Conservation (phyloP, 23 red algal genomes). For the Gracilaria caudata region DNA sequence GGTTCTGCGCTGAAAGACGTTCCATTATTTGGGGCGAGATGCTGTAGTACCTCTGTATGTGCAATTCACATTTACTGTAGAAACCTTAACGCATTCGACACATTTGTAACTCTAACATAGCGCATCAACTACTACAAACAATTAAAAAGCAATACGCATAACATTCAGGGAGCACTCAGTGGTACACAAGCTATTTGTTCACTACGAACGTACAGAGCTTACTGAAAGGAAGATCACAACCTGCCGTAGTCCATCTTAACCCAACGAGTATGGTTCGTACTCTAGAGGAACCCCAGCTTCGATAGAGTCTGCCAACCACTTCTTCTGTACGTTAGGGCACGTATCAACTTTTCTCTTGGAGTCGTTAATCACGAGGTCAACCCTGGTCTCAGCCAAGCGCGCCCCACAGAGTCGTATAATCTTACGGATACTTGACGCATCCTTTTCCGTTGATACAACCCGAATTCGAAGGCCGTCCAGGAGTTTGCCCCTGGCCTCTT, state of each 20-base stretch:
- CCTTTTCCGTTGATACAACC: conserved; percentile 41
- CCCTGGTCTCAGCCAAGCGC: conserved; percentile 52
- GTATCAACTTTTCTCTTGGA: conserved; percentile 29
- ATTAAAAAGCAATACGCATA: background rate
- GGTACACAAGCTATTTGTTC: background rate
- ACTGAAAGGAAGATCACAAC: background rate
- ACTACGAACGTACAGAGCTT: background rate
- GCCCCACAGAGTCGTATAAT: conserved; percentile 41
- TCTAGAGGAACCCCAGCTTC: conserved; percentile 56
- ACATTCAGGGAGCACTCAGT: background rate
- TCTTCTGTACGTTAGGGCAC: conserved; percentile 45
- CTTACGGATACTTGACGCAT: conserved; percentile 49
- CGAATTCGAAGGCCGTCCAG: conserved; percentile 45
- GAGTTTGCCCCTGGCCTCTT: background rate
- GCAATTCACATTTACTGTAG: no score
- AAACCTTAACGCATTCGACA: background rate
- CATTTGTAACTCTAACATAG: background rate
- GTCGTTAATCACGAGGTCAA: conserved; percentile 63
- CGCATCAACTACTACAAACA: background rate
- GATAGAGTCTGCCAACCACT: conserved; percentile 68
- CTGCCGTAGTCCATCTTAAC: background rate
- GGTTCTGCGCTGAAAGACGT: no score
- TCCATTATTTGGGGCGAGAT: no score
- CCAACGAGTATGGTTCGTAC: conserved; percentile 37
- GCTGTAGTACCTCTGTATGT: no score